Base-by-base conservation (phyloP, 345 rosid species). In the Gossypium arboreum region DNA sequence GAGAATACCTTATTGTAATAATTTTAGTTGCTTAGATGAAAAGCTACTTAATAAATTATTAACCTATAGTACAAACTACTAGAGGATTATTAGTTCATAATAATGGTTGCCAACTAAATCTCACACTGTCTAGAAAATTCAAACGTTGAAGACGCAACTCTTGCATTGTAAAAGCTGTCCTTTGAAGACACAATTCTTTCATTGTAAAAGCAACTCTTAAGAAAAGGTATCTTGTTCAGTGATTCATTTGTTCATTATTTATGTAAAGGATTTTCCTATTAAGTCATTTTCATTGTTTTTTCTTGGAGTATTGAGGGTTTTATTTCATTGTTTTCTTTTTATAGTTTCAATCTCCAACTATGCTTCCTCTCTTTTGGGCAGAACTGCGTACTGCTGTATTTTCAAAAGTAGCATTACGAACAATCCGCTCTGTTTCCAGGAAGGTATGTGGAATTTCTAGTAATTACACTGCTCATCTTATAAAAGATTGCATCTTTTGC, bases 351-450 rank as follows among this genome's bases (percentile, higher is more conserved):
- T 7, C 57, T 54, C 57, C 24, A 58, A 59, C 64, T 58, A 68
- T 4, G 54, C 62, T 45, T 3, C 44, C 54, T 82, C 68, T 48
- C 9, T 75, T 72, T n/a, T 85, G 20, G 22, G 80, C 88, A 95
- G 99, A 93, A 76, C 82, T 95, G 81, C 89, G 99, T 63, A 93
- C 99, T 74, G 97, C 97, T 75, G 94, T 95, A 57, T 95, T 93
- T 72, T 93, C 99, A 2, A 93, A 93, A 78, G 99, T 95, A 7
- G 96, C 98, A 69, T 79, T 92, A 73, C 83, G 97, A 24, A 93
- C 99, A 16, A 95, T 95, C 75, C 92, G 97, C 34, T 85, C 94
- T 8, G 97, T 95, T 17, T 93, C 98, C 84, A 85, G 94, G 82
- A 90, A 93, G 97, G 99, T 90, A 82, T 75, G 84, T 22, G 17